A percentile compares a stretch with the other conserved stretches of the same genome.
Evolutionary conservation across 495 filamentous ascomycete species (phyloP).

Genomic region (Sordaria brevicollis): DNA sequence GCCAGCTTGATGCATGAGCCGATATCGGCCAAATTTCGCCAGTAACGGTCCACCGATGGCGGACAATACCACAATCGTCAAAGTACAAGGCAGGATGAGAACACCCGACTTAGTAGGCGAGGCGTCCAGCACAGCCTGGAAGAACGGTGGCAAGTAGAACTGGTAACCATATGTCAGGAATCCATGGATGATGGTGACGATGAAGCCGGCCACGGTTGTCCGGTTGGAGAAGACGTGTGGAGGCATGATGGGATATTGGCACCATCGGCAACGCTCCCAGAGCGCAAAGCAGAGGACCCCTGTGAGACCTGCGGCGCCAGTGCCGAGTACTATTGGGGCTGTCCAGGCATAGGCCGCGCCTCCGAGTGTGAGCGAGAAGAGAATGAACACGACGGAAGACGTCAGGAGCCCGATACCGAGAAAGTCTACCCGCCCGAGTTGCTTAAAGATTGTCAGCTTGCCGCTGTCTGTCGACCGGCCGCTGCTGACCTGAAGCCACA

Average conservation of each 20-base stretch:
- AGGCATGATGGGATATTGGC: constrained; percentile 23
- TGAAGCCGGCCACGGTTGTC: constrained; percentile 20
- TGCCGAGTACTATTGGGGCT: constrained; percentile 9
- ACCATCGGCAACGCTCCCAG: constrained; percentile 18
- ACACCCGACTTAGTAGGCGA: constrained; percentile 31
- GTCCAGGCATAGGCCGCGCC: constrained; percentile 19
- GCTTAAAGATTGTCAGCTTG: not conserved
- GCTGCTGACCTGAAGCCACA: constrained; percentile 18
- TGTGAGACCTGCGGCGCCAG: constrained; percentile 10
- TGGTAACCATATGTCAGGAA: constrained; percentile 26
- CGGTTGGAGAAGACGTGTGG: constrained; percentile 26
- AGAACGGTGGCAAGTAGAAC: constrained; percentile 42
- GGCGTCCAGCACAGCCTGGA: constrained; percentile 29
- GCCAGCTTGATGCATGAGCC: constrained; percentile 30
- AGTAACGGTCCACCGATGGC: constrained; percentile 30
- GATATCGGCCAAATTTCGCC: constrained; percentile 32
- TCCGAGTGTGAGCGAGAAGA: constrained; percentile 22
- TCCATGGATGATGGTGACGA: constrained; percentile 18
- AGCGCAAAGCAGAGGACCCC: constrained; percentile 15
- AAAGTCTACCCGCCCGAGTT: constrained; percentile 18
- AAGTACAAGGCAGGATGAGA: constrained; percentile 34
- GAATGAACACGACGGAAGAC: constrained; percentile 19
- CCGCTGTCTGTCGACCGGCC: not conserved
- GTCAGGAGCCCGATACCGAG: constrained; percentile 21
- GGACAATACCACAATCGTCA: constrained; percentile 25